Evolutionary conservation across 31 red algal genomes (phyloP).

Genomic region (Pterothamnion heteromorphum): DNA sequence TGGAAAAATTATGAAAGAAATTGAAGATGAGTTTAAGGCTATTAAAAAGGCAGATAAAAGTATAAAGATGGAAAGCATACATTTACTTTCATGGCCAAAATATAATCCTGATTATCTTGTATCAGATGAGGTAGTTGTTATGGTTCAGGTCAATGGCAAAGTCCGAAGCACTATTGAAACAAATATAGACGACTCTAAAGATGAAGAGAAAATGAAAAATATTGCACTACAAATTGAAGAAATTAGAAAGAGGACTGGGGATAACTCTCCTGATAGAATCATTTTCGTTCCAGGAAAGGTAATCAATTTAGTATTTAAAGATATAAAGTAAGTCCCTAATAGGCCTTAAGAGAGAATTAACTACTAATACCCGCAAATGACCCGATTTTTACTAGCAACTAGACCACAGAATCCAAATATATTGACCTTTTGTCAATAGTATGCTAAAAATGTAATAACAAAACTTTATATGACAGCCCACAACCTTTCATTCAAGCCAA

Average conservation of each 20-base stretch:
- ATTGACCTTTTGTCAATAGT: too few species aligned
- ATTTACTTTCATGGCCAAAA: conserved; percentile 12
- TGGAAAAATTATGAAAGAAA: not conserved
- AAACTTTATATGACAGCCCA: too few species aligned
- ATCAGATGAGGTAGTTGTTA: not conserved
- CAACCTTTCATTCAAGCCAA: not conserved
- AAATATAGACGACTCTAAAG: not conserved
- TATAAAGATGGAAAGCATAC: not conserved
- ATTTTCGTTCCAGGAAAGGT: conserved; percentile 31
- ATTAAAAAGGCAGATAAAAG: not conserved
- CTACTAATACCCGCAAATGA: too few species aligned
- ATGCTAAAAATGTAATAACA: too few species aligned
- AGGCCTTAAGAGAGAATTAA: too few species aligned
- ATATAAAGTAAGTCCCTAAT: not conserved
- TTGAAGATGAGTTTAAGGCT: not conserved
- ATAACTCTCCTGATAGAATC: not conserved
- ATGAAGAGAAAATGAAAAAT: not conserved
- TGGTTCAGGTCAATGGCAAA: conserved; percentile 28
- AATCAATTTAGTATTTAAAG: conserved; percentile 23
- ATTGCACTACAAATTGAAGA: conserved; percentile 28
- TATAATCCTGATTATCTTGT: not conserved
- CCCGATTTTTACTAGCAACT: too few species aligned
- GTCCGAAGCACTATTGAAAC: not conserved
- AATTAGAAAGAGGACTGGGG: conserved; percentile 33
- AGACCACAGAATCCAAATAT: too few species aligned